A percentile compares a stretch with the other conserved stretches of the same genome.
Evolutionary conservation across 331 rosid genomes (phyloP).

Genomic region (Quercus lobata): DNA sequence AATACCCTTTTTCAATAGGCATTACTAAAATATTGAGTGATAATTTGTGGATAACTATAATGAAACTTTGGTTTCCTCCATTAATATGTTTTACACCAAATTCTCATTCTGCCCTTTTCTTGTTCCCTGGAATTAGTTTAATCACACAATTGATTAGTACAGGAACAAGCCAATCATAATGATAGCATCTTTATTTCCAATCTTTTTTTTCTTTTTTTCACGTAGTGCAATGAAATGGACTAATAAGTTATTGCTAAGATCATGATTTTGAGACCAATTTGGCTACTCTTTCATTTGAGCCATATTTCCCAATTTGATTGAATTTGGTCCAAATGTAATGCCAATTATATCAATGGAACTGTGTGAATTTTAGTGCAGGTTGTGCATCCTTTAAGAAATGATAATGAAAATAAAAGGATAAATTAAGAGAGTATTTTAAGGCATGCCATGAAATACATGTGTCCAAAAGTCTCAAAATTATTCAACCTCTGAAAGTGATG

Average conservation of each 20-base stretch:
- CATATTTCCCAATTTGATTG: neutral
- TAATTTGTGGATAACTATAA: neutral
- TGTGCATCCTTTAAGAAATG: neutral
- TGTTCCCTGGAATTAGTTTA: neutral
- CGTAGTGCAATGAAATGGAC: neutral
- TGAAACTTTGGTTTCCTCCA: neutral
- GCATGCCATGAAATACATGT: slow-evolving; percentile 6
- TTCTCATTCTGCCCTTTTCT: neutral
- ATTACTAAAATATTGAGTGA: too few relatives aligned
- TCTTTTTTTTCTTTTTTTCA: too few relatives aligned
- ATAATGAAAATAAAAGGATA: neutral
- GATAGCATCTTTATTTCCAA: too few relatives aligned
- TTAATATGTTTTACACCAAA: neutral
- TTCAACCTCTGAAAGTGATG: neutral
- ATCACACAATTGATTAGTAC: neutral
- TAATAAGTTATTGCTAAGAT: slow-evolving; percentile 7
- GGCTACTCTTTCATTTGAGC: neutral
- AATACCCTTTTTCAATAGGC: too few relatives aligned
- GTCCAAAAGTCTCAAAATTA: slow-evolving; percentile 13
- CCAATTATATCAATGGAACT: neutral
- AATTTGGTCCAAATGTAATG: neutral
- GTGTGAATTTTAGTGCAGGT: neutral
- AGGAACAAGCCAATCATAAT: too few relatives aligned
- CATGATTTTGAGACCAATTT: slow-evolving; percentile 7
- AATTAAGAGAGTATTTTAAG: neutral